Conservation (phyloP, 768 basidiomycete genomes). For the Artomyces pyxidatus region DNA sequence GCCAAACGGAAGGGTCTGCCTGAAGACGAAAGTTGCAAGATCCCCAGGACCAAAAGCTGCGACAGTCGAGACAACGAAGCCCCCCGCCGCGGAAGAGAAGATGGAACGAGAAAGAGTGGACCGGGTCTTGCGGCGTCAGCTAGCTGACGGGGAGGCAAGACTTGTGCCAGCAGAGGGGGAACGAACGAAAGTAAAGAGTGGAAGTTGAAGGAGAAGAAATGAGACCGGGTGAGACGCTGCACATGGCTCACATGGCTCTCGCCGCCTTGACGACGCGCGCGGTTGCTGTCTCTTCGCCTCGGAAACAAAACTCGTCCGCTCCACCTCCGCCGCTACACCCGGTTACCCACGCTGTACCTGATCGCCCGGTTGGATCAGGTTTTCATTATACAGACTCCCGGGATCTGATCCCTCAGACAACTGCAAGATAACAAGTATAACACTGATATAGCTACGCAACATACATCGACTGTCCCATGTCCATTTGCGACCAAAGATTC, state of each 20-base stretch:
- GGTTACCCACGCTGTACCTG: too few species aligned
- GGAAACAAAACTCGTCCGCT: too few species aligned
- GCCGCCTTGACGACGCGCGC: neutral
- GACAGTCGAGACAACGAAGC: neutral
- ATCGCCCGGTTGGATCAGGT: too few species aligned
- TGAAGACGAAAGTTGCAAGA: neutral
- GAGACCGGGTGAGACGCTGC: neutral
- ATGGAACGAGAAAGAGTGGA: neutral
- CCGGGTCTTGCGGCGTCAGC: constrained; percentile 4
- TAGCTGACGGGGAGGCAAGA: constrained; percentile 9
- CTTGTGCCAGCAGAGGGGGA: neutral
- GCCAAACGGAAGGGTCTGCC: neutral
- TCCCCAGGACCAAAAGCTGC: neutral
- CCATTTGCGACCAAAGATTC: too few species aligned
- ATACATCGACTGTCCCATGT: too few species aligned
- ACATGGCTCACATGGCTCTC: neutral
- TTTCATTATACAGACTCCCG: too few species aligned
- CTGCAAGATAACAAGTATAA: too few species aligned
- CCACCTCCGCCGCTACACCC: too few species aligned
- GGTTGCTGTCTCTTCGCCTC: neutral
- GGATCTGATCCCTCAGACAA: too few species aligned
- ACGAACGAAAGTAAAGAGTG: neutral
- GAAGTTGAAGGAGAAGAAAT: neutral
- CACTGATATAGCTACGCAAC: too few species aligned
- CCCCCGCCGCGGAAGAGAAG: neutral